These are phyloP conservation scores for Aspergillus sp. DNA, from an alignment of 2,329 filamentous ascomycete genomes.

Conservation along the genomic window DNA sequence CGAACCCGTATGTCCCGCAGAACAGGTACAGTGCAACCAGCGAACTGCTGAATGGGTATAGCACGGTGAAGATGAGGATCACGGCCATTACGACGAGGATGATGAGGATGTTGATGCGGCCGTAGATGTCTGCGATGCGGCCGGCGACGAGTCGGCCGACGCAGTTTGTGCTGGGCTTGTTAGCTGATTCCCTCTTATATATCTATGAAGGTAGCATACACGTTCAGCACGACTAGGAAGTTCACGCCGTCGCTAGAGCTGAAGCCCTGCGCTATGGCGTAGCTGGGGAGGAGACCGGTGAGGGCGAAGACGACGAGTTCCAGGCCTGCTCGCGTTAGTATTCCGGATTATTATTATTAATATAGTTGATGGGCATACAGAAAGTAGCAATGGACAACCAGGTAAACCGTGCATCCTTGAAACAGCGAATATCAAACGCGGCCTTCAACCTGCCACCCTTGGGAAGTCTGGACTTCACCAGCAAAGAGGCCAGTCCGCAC, in stretches of 20 bases:
- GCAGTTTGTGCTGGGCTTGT: slow-evolving; percentile 34
- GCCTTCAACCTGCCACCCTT: slow-evolving; percentile 29
- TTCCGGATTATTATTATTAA: too few relatives aligned
- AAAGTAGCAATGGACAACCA: slow-evolving; percentile 48
- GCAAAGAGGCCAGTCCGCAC: slow-evolving; percentile 32
- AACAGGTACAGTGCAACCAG: slow-evolving; percentile 44
- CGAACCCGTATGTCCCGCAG: slow-evolving; percentile 48
- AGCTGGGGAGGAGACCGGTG: slow-evolving; percentile 30
- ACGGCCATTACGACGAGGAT: slow-evolving; percentile 36
- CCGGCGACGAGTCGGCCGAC: slow-evolving; percentile 49
- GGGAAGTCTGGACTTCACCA: slow-evolving; percentile 40
- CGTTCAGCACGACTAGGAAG: slow-evolving; percentile 41
- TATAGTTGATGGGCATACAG: slow-evolving; percentile 30
- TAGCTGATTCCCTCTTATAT: background rate
- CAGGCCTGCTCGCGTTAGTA: slow-evolving; percentile 20
- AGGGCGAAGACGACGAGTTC: slow-evolving; percentile 34
- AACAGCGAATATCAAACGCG: slow-evolving; percentile 45
- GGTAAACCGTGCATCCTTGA: slow-evolving; percentile 45
- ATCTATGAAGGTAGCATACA: slow-evolving; percentile 25
- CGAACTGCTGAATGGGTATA: slow-evolving; percentile 31
- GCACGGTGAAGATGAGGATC: slow-evolving; percentile 43
- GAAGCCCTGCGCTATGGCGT: slow-evolving; percentile 30
- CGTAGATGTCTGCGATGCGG: slow-evolving; percentile 44
- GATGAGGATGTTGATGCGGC: slow-evolving; percentile 49
- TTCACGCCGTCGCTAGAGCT: slow-evolving; percentile 30